Base-by-base conservation (phyloP, 179 eudicot species). In the Beta corolliflora region DNA sequence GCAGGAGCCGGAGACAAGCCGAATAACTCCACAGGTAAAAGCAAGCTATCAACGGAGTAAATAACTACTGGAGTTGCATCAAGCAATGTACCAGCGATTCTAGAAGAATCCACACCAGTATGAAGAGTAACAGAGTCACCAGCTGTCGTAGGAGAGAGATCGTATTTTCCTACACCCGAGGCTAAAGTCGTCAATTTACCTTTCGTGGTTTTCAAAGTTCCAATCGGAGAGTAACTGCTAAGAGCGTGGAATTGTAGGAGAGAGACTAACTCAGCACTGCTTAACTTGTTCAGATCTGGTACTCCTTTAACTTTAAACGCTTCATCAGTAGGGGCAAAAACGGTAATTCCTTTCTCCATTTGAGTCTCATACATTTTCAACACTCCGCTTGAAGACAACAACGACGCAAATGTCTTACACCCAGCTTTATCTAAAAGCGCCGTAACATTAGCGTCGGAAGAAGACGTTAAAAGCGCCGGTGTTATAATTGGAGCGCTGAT, bases 311-410 rank as follows among this genome's bases (percentile, higher is more conserved):
- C 93, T 84, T 90, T 88, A 45, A 91, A 94, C 31, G 98, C 98
- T 73, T 88, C 95, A 48, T 94, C 98, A 2, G 77, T 85, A 3
- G 98, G 98, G 0, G 97, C 98, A n/a, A 94, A 93, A 8, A 94
- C 52, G 4, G 98, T 94, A 63, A 94, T 73, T 18, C 97, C 94
- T 11, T 86, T 87, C 0, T 60, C 86, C 29, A 83, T 71, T 15
- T 90, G 93, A 9, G 80, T 21, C 55, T 90, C 79, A 73, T 81
- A 94, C 2, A 84, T 71, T 25, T 92, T 89, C 75, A 91, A 16
- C 7, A 93, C 93, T 0, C 95, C 98, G 10, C 87, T 84, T 0
- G 79, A 9, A 0, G 69, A 29, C 1, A 93, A 55, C 79, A 93
- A 55, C 9, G 83, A 54, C 5, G 88, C 93, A 16, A 94, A 91